phyloP scores from a whole-genome alignment of 371 early-diverging fungal genomes.

The Mortierella sp. region DNA sequence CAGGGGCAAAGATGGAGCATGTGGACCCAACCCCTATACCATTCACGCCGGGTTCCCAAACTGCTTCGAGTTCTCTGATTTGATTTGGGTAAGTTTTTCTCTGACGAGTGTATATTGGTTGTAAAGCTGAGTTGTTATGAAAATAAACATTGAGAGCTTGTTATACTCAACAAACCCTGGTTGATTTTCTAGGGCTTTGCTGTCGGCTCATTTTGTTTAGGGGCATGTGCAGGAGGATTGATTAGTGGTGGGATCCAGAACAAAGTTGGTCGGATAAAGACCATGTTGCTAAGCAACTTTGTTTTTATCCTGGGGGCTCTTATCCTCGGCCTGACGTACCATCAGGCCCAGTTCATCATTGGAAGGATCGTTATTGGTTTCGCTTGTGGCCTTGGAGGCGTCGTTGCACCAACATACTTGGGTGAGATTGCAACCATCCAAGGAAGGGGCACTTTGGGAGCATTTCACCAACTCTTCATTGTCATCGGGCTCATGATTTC shows the following conservation, averaged over 20 bases:
- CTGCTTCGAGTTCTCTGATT: slow-evolving; percentile 40
- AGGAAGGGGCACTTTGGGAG: slow-evolving; percentile 77
- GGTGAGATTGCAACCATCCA: slow-evolving; percentile 82
- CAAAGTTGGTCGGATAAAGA: slow-evolving; percentile 75
- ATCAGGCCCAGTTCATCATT: slow-evolving; percentile 74
- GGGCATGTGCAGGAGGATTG: slow-evolving; percentile 63
- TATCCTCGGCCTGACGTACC: slow-evolving; percentile 69
- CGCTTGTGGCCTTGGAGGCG: slow-evolving; percentile 85
- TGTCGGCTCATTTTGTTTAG: slow-evolving; percentile 77
- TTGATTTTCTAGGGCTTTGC: slow-evolving; percentile 62
- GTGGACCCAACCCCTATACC: slow-evolving; percentile 28
- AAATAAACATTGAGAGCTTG: no score
- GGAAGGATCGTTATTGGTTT: slow-evolving; percentile 90
- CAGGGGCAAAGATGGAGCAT: slow-evolving; percentile 31
- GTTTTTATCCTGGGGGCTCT: slow-evolving; percentile 77
- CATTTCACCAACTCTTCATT: slow-evolving; percentile 84
- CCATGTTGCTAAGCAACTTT: slow-evolving; percentile 74
- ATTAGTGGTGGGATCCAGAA: slow-evolving; percentile 75
- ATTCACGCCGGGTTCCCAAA: slow-evolving; percentile 39
- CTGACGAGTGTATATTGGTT: not conserved
- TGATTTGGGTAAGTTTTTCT: slow-evolving; percentile 36
- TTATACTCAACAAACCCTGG: no score
- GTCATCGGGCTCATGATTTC: slow-evolving; percentile 83
- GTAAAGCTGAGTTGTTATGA: not conserved
- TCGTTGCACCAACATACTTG: slow-evolving; percentile 84